These are phyloP conservation scores for Plasmopara muralis DNA, from an alignment of 352 stramenopile species.

Conservation along the genomic window DNA sequence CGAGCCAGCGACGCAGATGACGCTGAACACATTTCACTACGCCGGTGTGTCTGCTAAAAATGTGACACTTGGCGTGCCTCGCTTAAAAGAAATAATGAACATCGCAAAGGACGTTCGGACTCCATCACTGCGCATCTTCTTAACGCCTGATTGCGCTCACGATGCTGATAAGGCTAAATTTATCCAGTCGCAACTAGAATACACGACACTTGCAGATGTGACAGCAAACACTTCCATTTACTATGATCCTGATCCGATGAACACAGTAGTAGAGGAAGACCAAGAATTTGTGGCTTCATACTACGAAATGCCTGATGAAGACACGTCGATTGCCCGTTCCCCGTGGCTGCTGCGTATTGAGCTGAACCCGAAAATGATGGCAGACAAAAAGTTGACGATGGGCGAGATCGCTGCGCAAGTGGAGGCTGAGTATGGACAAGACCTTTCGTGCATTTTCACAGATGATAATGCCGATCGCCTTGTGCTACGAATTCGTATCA, in stretches of 20 bases:
- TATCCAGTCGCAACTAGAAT: conserved; percentile 94
- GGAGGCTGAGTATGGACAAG: conserved; percentile 91
- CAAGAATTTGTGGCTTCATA: conserved; percentile 96
- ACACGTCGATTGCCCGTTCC: conserved; percentile 90
- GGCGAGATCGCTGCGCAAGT: conserved; percentile 95
- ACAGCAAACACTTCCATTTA: conserved; percentile 96
- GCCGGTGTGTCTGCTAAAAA: conserved; percentile 99
- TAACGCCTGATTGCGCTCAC: conserved; percentile 85
- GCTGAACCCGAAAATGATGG: conserved; percentile 96
- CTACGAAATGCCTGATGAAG: conserved; percentile 96
- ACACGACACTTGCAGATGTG: conserved; percentile 95
- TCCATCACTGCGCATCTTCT: conserved; percentile 94
- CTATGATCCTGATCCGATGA: conserved; percentile 97
- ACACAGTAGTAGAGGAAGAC: conserved; percentile 96
- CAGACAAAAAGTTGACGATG: conserved; percentile 97
- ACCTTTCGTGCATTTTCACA: conserved; percentile 95
- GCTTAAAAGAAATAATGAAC: conserved; percentile 99
- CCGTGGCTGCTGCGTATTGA: conserved; percentile 99
- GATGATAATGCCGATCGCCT: conserved; percentile 98
- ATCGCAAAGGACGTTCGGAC: conserved; percentile 98
- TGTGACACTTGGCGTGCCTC: conserved; percentile 98
- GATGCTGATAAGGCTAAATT: conserved; percentile 85
- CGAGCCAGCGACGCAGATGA: conserved; percentile 99
- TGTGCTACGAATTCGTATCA: conserved; percentile 96
- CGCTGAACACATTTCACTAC: conserved; percentile 99